Evolutionary conservation across 2,329 filamentous ascomycete genomes (phyloP).

Genomic region (Fusarium papillatum): DNA sequence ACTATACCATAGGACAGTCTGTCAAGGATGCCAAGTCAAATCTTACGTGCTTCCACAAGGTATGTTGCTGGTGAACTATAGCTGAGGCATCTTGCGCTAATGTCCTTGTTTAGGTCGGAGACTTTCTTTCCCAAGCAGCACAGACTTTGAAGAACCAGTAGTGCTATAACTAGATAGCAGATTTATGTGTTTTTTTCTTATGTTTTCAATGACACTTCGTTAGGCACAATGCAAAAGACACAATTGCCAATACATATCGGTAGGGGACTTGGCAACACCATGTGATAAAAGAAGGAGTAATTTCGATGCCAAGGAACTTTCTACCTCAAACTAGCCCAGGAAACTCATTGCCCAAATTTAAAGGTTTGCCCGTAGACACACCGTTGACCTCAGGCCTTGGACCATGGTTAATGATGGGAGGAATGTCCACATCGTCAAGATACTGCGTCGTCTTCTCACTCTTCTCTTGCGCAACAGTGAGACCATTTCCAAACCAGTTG

Average conservation of each 20-base stretch:
- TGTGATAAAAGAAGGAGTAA: not conserved
- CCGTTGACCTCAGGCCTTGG: not conserved
- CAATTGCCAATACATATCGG: not conserved
- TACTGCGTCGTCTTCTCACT: not conserved
- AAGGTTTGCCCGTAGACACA: not conserved
- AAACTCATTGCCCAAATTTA: not conserved
- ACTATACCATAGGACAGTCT: slow-evolving; percentile 6
- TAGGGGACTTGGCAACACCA: not conserved
- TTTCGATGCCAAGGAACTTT: fast-evolving
- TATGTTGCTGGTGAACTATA: not conserved
- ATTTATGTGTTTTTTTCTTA: too few relatives aligned
- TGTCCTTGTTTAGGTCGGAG: not conserved
- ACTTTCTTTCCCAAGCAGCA: slow-evolving; percentile 3
- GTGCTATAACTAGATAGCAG: not conserved
- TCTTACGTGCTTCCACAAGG: not conserved
- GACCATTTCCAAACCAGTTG: not conserved
- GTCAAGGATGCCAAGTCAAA: slow-evolving; percentile 4
- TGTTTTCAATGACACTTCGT: too few relatives aligned
- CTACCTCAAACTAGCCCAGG: not conserved
- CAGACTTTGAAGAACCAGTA: not conserved
- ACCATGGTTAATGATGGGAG: not conserved
- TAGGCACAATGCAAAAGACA: not conserved
- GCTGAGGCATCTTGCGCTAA: not conserved
- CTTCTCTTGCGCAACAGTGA: not conserved
- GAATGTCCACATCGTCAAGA: not conserved